Conservation (phyloP, 2,329 filamentous ascomycete genomes). For the Trichoderma atrobrunneum region DNA sequence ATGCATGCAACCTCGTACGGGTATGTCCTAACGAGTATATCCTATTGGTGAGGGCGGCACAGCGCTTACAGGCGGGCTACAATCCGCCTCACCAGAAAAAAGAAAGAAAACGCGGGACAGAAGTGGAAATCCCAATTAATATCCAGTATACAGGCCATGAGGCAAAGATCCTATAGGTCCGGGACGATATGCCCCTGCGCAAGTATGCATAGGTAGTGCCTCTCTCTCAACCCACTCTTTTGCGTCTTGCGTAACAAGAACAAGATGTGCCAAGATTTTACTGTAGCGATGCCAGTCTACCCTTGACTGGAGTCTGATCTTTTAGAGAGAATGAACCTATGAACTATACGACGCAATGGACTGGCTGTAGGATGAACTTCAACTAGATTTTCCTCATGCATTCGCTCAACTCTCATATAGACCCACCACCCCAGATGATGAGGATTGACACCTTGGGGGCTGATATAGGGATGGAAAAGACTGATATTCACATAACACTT, state of each 20-base stretch:
- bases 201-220: neutral
- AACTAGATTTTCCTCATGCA: neutral
- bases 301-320: neutral
- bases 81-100: neutral
- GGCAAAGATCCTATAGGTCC: neutral
- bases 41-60: neutral
- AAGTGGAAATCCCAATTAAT: neutral
- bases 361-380: neutral
- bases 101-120: neutral
- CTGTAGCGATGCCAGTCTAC: neutral
- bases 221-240: neutral
- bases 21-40: neutral
- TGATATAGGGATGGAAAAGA: neutral
- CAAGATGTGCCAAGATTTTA: neutral
- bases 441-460: neutral
- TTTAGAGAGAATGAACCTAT: neutral
- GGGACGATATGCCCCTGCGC: neutral
- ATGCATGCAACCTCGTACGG: neutral
- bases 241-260: neutral
- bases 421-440: neutral
- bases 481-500: neutral
- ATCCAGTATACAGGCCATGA: neutral
- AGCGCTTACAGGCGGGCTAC: neutral
- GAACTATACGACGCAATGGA: neutral
- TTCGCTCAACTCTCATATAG: neutral